These are phyloP conservation scores for Neolentinus lepideus DNA, from an alignment of 1,284 basidiomycete genomes.

Conservation along the genomic window DNA sequence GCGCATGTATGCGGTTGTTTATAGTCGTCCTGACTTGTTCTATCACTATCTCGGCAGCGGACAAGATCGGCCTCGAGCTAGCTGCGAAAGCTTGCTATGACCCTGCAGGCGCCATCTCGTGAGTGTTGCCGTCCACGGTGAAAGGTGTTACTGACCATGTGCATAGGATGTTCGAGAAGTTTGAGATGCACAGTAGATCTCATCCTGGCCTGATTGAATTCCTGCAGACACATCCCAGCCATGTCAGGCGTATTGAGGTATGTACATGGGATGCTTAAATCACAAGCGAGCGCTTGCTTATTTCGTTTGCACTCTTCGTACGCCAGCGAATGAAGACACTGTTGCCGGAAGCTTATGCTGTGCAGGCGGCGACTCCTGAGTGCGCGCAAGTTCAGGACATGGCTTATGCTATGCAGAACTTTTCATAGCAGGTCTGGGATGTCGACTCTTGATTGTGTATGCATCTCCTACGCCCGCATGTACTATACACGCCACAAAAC, in stretches of 20 bases:
- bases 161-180: constrained; percentile 50
- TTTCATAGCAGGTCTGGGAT: not conserved
- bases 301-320: not conserved
- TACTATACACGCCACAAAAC: too few species aligned
- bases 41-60: constrained; percentile 36
- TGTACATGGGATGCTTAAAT: constrained; percentile 10
- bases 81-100: constrained; percentile 79
- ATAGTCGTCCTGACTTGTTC: constrained; percentile 7
- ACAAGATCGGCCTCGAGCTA: constrained; percentile 68
- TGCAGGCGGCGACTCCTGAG: constrained; percentile 39
- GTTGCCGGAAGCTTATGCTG: constrained; percentile 48
- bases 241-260: constrained; percentile 64
- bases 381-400: constrained; percentile 21
- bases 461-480: too few species aligned
- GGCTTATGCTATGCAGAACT: not conserved
- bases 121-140: constrained; percentile 33
- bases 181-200: not conserved
- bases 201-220: constrained; percentile 32
- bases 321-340: constrained; percentile 44
- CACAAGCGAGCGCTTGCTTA: not conserved
- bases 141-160: not conserved
- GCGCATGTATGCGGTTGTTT: not conserved
- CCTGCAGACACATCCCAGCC: constrained; percentile 72
- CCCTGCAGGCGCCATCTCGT: constrained; percentile 56
- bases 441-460: too few species aligned